Percentiles rank a stretch among this genome's conserved stretches.
These are phyloP conservation scores for Termitomyces bulborhizus DNA, from an alignment of 768 basidiomycete genomes.

Conservation along the genomic window DNA sequence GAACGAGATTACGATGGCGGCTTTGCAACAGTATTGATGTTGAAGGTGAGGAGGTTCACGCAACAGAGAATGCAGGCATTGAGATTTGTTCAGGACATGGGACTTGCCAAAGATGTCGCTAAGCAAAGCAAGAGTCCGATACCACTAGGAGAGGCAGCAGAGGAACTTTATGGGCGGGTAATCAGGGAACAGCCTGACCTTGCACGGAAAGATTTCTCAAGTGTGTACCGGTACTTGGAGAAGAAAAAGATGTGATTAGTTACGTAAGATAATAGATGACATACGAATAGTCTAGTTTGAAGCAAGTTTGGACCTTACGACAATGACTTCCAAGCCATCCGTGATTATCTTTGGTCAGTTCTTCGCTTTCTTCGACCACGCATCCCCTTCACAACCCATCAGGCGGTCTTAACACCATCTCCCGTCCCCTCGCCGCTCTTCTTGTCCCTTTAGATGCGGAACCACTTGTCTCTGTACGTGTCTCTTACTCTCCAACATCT, in stretches of 20 bases:
- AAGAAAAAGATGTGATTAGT: constrained; percentile 11
- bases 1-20: constrained; percentile 82
- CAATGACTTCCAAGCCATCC: constrained; percentile 42
- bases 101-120: constrained; percentile 67
- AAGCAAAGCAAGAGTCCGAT: constrained; percentile 40
- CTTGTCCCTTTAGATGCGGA: constrained; percentile 67
- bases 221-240: constrained; percentile 63
- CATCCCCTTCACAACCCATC: constrained; percentile 1
- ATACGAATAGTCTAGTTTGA: constrained; percentile 10
- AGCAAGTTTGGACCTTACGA: constrained; percentile 4
- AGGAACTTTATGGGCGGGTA: constrained; percentile 53
- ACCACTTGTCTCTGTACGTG: constrained; percentile 64
- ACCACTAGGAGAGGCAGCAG: constrained; percentile 62
- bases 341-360: constrained; percentile 73
- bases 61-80: background rate
- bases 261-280: constrained; percentile 15
- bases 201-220: constrained; percentile 72
- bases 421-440: constrained; percentile 61
- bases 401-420: constrained; percentile 82
- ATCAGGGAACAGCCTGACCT: constrained; percentile 52
- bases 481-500: constrained; percentile 1
- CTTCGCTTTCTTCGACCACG: background rate
- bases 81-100: constrained; percentile 60
- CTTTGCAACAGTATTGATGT: constrained; percentile 77
- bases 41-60: constrained; percentile 49